Evolutionary conservation across 257 asterid species (phyloP), one percentile per base, ranked within the genome.

Genomic region (Nicotiana attenuata): DNA sequence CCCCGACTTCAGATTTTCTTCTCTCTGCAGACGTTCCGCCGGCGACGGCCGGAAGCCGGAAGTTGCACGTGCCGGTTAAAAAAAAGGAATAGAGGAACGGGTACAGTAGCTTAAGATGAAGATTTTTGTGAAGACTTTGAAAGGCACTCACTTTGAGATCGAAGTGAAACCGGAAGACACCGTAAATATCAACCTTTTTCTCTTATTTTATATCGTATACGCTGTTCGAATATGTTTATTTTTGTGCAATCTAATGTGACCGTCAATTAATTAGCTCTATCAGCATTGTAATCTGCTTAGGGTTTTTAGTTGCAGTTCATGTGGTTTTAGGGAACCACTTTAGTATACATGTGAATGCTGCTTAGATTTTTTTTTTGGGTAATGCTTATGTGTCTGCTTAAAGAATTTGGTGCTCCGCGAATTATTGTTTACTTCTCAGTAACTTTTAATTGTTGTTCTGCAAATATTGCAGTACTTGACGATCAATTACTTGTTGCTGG

Each of bases 131-230:
- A 92, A 94, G 89, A 94, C 97, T 87, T 83, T 94, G 83, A 94
- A 92, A 82, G 98, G 97, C 81, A 82, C 95, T 35, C 92, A 91
- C 88, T 94, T 94, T 83, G 90, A 91, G 89, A 90, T 94, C 90
- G 94, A 91, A 87, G 98, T 91, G 81, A 89, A 91, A 81, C 93
- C 97, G 2, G 91, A 86, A 83, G 97, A 94, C 84, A 81, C 91
- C 64, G 97, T 94, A 90, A 26, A 29, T 31, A 59, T 56, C 65
- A 59, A 79, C 75, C 29, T 67, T 35, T 20, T 10, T 75, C 56
- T 81, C 28, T 19, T 64, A 11, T 57, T 15, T 10, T 13, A 11
- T 47, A 14, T 47, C n/a, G 14, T 63, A 65, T 35, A 13, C 45
- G 61, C 60, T 73, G 38, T 22, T 73, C 8, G 79, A 8, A 47